Evolutionary conservation across 306 rosid species (phyloP).

Genomic region (Sicyos baderoa): DNA sequence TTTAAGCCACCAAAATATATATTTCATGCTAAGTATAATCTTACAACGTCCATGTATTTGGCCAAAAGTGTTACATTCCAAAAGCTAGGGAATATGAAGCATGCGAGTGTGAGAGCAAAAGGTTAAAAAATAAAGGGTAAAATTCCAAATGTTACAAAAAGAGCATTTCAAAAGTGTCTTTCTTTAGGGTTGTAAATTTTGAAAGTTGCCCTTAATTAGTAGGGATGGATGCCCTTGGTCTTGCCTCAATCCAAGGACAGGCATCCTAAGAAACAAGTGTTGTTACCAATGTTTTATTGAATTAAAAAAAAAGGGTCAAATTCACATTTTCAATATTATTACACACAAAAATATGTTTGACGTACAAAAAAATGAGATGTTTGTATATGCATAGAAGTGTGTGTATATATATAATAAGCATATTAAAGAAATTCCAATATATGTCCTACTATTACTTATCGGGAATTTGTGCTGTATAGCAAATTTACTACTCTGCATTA

Average conservation of each 20-base stretch:
- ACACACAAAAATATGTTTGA: not conserved
- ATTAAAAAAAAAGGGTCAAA: no score
- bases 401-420: not conserved
- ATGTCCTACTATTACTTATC: no score
- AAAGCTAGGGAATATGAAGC: not conserved
- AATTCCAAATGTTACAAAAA: constrained; percentile 30
- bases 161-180: constrained; percentile 15
- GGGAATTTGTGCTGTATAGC: no score
- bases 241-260: constrained; percentile 47
- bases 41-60: constrained; percentile 26
- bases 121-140: constrained; percentile 11
- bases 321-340: no score
- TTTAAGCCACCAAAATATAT: no score
- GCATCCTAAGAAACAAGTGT: constrained; percentile 36
- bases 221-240: constrained; percentile 19
- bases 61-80: constrained; percentile 25
- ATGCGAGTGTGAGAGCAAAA: constrained; percentile 29
- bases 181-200: constrained; percentile 29
- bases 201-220: constrained; percentile 20
- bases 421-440: not conserved
- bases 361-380: constrained; percentile 12
- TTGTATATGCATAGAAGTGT: constrained; percentile 1
- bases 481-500: no score
- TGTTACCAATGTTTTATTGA: constrained; percentile 6
- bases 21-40: not conserved